Percentiles rank a stretch among this genome's conserved stretches.
phyloP scores from a whole-genome alignment of 2,329 filamentous ascomycete genomes.

The Sordariomycetes sp. region DNA sequence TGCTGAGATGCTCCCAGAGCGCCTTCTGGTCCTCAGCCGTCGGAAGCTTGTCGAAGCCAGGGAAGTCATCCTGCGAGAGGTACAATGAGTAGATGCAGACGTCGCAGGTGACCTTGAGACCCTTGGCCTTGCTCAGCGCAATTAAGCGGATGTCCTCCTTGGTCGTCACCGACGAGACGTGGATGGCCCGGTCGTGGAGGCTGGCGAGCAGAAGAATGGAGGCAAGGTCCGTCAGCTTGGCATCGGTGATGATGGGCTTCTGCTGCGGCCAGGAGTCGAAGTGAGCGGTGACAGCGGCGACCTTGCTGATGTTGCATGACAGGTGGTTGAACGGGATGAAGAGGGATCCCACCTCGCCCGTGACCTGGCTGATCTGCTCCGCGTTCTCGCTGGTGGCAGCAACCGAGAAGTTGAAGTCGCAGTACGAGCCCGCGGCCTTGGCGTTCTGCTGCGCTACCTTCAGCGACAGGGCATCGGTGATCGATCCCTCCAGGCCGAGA shows the following conservation, averaged over 20 bases:
- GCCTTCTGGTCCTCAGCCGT: constrained; percentile 58
- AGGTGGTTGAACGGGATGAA: constrained; percentile 78
- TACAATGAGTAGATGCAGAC: constrained; percentile 74
- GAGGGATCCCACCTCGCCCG: constrained; percentile 64
- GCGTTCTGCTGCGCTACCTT: constrained; percentile 63
- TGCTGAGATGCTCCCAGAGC: constrained; percentile 62
- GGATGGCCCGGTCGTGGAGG: constrained; percentile 66
- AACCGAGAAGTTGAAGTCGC: constrained; percentile 74
- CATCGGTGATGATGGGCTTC: constrained; percentile 75
- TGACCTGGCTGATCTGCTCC: constrained; percentile 62
- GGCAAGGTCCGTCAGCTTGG: constrained; percentile 70
- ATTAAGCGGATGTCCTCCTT: constrained; percentile 72
- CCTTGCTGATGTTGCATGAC: constrained; percentile 75
- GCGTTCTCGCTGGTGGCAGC: constrained; percentile 63
- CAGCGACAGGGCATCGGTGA: constrained; percentile 62
- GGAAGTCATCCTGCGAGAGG: constrained; percentile 60
- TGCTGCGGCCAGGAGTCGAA: constrained; percentile 67
- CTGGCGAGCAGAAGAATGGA: constrained; percentile 69
- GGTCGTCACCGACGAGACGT: constrained; percentile 71
- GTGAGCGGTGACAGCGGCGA: constrained; percentile 67
- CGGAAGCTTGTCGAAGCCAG: constrained; percentile 55
- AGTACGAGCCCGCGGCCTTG: constrained; percentile 50
- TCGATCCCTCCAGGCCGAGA: constrained; percentile 59
- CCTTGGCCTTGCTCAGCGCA: constrained; percentile 68
- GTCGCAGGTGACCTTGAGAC: constrained; percentile 73